Percentiles rank a stretch among this genome's conserved stretches.
Conservation (phyloP, 225 moss, liverwort and hornwort genomes). For the Bryum argenteum region DNA sequence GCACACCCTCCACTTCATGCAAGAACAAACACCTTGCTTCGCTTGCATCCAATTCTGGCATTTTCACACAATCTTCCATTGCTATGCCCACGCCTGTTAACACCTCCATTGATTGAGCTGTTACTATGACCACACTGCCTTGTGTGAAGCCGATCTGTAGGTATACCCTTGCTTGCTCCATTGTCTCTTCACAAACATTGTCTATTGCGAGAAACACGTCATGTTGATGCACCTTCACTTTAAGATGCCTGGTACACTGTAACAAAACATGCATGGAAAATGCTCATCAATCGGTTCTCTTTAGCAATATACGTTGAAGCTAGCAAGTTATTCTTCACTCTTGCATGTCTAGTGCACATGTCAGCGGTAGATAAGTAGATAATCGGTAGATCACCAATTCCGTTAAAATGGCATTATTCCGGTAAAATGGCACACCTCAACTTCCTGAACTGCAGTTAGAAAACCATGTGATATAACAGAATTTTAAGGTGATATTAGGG, state of each 20-base stretch:
- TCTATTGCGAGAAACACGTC: slow-evolving; percentile 21
- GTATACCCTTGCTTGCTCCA: not conserved
- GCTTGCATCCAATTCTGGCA: not conserved
- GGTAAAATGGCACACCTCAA: too few relatives aligned
- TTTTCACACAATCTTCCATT: slow-evolving; percentile 14
- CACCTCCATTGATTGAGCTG: slow-evolving; percentile 7
- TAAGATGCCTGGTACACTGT: slow-evolving; percentile 10
- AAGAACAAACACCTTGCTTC: slow-evolving; percentile 24
- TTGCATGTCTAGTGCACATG: too few relatives aligned
- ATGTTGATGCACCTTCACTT: slow-evolving; percentile 6
- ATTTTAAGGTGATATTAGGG: too few relatives aligned
- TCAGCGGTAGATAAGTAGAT: too few relatives aligned
- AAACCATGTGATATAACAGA: too few relatives aligned
- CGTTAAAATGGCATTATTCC: too few relatives aligned
- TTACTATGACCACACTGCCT: slow-evolving; percentile 25
- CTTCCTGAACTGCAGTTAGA: too few relatives aligned
- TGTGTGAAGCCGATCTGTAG: not conserved
- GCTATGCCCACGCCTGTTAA: not conserved
- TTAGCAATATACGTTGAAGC: too few relatives aligned
- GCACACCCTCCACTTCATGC: not conserved
- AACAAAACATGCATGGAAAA: not conserved
- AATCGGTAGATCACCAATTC: too few relatives aligned
- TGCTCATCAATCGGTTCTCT: too few relatives aligned
- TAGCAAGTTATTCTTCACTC: too few relatives aligned
- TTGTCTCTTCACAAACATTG: slow-evolving; percentile 12